These are phyloP conservation scores for Pulchroboletus neoregius DNA, from an alignment of 1,284 basidiomycete species.

Conservation along the genomic window DNA sequence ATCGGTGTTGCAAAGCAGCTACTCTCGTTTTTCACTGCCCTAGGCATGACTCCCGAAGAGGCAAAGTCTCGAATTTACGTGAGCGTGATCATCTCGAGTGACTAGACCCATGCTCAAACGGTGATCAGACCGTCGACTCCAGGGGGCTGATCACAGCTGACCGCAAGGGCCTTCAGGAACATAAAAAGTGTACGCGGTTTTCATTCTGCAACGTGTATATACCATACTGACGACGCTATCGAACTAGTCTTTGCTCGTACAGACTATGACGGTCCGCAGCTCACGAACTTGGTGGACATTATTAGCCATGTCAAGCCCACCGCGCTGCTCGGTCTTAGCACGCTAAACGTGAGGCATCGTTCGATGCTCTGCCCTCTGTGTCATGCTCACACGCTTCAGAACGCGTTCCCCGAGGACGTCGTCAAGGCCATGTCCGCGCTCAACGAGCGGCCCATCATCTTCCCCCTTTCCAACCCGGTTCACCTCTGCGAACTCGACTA, in stretches of 20 bases:
- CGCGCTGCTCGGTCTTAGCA: constrained; percentile 77
- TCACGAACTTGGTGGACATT: constrained; percentile 64
- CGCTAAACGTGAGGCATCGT: constrained; percentile 48
- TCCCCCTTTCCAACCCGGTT: constrained; percentile 82
- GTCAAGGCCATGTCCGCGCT: constrained; percentile 67
- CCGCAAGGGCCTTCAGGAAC: constrained; percentile 63
- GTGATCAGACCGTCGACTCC: constrained; percentile 62
- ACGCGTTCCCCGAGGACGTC: constrained; percentile 71
- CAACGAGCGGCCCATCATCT: constrained; percentile 77
- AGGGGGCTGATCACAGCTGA: constrained; percentile 70
- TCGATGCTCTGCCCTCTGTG: neutral
- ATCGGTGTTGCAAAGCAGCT: constrained; percentile 80
- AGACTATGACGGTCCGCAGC: constrained; percentile 61
- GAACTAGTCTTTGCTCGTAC: constrained; percentile 63
- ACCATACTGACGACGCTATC: neutral
- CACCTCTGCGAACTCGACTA: constrained; percentile 68
- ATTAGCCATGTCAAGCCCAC: constrained; percentile 80
- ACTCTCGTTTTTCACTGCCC: constrained; percentile 67
- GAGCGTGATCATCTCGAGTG: constrained; percentile 23
- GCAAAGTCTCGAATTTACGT: constrained; percentile 70
- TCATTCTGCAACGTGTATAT: neutral
- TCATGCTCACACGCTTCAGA: constrained; percentile 30
- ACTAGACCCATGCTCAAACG: constrained; percentile 9
- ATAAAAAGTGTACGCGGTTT: constrained; percentile 56
- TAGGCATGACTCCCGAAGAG: constrained; percentile 62